Evolutionary conservation across 179 eudicot species (phyloP).

Genomic region (Sideroxylon spinosum): DNA sequence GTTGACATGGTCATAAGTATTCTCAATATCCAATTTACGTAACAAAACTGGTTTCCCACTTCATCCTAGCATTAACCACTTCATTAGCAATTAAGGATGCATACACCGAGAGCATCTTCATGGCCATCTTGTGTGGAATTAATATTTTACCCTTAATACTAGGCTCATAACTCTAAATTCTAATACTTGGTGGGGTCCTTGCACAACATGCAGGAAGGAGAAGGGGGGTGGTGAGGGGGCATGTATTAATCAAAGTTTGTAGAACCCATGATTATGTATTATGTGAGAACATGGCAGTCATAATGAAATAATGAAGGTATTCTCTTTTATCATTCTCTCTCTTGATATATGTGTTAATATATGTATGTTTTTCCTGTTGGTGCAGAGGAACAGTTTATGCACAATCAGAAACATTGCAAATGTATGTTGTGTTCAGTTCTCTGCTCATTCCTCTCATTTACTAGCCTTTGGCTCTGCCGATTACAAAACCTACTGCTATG

Average conservation of each 20-base stretch:
- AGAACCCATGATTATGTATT: neutral
- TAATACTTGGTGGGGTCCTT: slow-evolving; percentile 1
- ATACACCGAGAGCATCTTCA: too few relatives aligned
- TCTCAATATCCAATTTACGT: too few relatives aligned
- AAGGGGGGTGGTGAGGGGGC: neutral
- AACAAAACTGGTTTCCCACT: too few relatives aligned
- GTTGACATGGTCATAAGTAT: too few relatives aligned
- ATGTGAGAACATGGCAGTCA: neutral
- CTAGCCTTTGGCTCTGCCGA: slow-evolving; percentile 93
- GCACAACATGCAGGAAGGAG: neutral
- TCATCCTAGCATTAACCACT: too few relatives aligned
- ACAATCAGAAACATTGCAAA: slow-evolving; percentile 79
- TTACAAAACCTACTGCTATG: slow-evolving; percentile 83
- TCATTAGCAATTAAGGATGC: too few relatives aligned
- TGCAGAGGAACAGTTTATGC: slow-evolving; percentile 67
- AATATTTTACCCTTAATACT: too few relatives aligned
- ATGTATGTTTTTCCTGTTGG: slow-evolving; percentile 16
- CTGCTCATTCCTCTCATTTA: slow-evolving; percentile 64
- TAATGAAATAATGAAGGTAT: neutral
- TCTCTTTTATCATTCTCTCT: neutral
- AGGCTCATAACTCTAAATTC: too few relatives aligned
- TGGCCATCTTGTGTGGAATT: too few relatives aligned
- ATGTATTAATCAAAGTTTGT: neutral
- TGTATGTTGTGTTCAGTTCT: slow-evolving; percentile 96
- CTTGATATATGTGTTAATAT: neutral